These are phyloP conservation scores for Coemansia sp. DNA, from an alignment of 192 early-diverging fungal genomes.

Conservation along the genomic window DNA sequence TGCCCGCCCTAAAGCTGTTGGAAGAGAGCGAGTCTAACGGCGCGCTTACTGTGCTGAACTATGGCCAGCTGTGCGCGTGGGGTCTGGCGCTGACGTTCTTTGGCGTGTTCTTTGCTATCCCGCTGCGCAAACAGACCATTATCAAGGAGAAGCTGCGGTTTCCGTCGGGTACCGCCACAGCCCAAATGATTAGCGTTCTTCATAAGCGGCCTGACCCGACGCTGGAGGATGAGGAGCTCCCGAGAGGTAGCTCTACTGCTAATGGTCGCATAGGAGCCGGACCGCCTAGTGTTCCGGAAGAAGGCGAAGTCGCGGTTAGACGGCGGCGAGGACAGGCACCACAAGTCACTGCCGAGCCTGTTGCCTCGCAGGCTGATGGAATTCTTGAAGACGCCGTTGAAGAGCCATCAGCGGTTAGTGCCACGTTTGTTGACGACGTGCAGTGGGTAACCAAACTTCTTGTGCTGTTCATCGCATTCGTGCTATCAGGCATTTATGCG, in stretches of 20 bases:
- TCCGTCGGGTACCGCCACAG: constrained; percentile 82
- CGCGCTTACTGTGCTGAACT: constrained; percentile 51
- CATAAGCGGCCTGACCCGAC: constrained; percentile 59
- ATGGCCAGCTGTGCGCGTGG: constrained; percentile 64
- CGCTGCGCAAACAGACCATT: constrained; percentile 72
- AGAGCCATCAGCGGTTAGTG: neutral
- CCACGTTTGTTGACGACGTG: constrained; percentile 38
- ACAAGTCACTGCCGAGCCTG: neutral
- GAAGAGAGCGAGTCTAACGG: constrained; percentile 54
- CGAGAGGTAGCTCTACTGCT: neutral
- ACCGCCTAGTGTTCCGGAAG: neutral
- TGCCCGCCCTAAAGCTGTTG: constrained; percentile 75
- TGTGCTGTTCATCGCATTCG: constrained; percentile 55
- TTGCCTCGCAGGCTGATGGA: no score
- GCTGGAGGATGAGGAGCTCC: constrained; percentile 14
- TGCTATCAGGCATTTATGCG: constrained; percentile 61
- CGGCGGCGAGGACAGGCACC: neutral
- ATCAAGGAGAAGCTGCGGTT: constrained; percentile 77
- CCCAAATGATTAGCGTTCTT: constrained; percentile 74
- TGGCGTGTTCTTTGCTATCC: constrained; percentile 88
- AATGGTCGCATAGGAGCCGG: no score
- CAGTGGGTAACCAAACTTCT: constrained; percentile 60
- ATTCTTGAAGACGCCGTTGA: neutral
- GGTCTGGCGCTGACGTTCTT: constrained; percentile 75
- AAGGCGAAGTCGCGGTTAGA: neutral